phyloP scores from a whole-genome alignment of 2,329 filamentous ascomycete species.

The Dothideomycetes sp. region DNA sequence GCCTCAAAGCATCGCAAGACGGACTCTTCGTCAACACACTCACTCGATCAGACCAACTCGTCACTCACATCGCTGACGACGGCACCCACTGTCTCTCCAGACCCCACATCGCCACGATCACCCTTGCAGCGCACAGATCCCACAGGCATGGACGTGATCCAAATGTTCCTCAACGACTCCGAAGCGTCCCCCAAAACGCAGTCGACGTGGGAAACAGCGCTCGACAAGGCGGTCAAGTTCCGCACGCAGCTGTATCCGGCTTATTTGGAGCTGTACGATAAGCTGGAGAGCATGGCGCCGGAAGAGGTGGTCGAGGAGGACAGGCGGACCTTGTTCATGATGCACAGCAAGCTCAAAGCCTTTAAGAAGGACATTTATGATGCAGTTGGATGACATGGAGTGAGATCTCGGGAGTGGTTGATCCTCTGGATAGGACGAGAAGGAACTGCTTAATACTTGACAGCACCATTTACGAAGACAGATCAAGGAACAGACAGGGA shows the following conservation, averaged over 20 bases:
- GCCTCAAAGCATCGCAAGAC: slow-evolving; percentile 21
- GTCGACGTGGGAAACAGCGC: slow-evolving; percentile 17
- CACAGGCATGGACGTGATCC: slow-evolving; percentile 4
- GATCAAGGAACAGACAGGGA: too few relatives aligned
- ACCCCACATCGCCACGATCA: slow-evolving; percentile 9
- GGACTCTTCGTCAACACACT: slow-evolving; percentile 20
- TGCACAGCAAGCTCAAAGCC: slow-evolving; percentile 42
- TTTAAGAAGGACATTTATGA: slow-evolving; percentile 46
- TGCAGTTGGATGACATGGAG: neutral
- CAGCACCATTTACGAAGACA: too few relatives aligned
- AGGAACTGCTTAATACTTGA: too few relatives aligned
- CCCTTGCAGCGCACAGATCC: slow-evolving; percentile 3
- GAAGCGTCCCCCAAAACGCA: neutral
- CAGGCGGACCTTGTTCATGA: slow-evolving; percentile 40
- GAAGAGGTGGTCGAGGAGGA: slow-evolving; percentile 26
- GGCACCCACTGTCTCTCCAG: slow-evolving; percentile 12
- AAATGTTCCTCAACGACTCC: neutral
- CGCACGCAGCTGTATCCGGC: slow-evolving; percentile 44
- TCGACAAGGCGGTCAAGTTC: slow-evolving; percentile 40
- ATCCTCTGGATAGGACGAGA: too few relatives aligned
- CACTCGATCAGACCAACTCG: slow-evolving; percentile 15
- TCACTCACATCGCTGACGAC: slow-evolving; percentile 15
- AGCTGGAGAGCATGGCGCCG: slow-evolving; percentile 16
- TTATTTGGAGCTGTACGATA: slow-evolving; percentile 46
- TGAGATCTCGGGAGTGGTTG: neutral